phyloP scores from a whole-genome alignment of 2,329 filamentous ascomycete genomes.

The Fusarium phyllophilum region DNA sequence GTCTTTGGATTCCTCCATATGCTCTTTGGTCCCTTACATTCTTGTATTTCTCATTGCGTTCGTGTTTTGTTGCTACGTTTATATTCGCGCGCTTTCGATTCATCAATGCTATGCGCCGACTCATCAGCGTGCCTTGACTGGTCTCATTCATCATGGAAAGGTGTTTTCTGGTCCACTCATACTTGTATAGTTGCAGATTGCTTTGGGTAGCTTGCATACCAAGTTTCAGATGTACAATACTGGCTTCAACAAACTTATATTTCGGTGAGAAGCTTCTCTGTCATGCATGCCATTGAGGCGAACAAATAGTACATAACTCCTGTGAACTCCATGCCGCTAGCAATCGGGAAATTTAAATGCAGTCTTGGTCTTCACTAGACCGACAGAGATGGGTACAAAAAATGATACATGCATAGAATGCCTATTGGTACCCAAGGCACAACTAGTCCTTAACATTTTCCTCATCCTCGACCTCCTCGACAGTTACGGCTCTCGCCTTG shows the following conservation, averaged over 20 bases:
- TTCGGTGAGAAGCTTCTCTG: not conserved
- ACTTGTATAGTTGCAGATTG: slow-evolving; percentile 8
- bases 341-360: slow-evolving; percentile 7
- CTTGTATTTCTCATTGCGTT: slow-evolving; percentile 3
- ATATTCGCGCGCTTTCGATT: not conserved
- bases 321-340: slow-evolving; percentile 24
- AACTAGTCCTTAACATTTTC: slow-evolving; percentile 18
- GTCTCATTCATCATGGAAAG: slow-evolving; percentile 20
- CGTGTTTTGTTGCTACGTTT: not conserved
- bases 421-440: not conserved
- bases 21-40: not conserved
- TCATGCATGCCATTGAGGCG: not conserved
- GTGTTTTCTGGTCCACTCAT: slow-evolving; percentile 22
- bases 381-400: not conserved
- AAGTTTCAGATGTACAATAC: slow-evolving; percentile 20
- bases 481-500: slow-evolving; percentile 58
- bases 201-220: slow-evolving; percentile 9
- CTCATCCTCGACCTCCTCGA: slow-evolving; percentile 45
- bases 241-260: slow-evolving; percentile 13
- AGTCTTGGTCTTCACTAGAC: slow-evolving; percentile 7
- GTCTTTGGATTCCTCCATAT: slow-evolving; percentile 8
- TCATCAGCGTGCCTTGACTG: slow-evolving; percentile 11
- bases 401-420: not conserved
- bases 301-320: slow-evolving; percentile 16
- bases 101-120: not conserved